Conservation (phyloP, 352 stramenopile genomes). For the Pythium phragmiticola region DNA sequence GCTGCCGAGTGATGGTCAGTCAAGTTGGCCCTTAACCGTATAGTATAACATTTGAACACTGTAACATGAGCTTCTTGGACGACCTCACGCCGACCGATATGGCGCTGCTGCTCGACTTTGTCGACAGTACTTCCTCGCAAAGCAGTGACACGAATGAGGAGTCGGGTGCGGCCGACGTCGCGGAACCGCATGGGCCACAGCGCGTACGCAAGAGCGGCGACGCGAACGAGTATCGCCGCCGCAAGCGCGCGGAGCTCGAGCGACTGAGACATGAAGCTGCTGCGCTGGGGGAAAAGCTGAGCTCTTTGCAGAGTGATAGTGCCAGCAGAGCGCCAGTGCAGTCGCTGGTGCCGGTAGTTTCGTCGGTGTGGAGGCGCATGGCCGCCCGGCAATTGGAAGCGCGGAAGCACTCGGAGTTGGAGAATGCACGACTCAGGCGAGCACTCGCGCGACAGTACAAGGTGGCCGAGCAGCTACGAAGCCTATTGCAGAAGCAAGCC, state of each 20-base stretch:
- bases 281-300: not conserved
- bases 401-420: not conserved
- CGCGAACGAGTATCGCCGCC: not conserved
- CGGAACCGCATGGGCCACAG: not conserved
- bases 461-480: not conserved
- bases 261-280: not conserved
- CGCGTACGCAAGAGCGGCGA: too few relatives aligned
- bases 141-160: conserved; percentile 1
- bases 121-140: not conserved
- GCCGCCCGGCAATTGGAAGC: not conserved
- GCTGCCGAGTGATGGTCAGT: not conserved
- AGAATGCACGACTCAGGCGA: conserved; percentile 2
- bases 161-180: not conserved
- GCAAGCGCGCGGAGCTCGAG: conserved; percentile 1
- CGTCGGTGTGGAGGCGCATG: conserved; percentile 5
- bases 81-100: conserved; percentile 9
- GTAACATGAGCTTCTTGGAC: not conserved
- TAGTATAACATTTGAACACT: not conserved
- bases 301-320: not conserved
- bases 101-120: conserved; percentile 3
- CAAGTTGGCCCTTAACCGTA: not conserved
- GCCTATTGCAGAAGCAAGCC: not conserved
- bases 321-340: not conserved
- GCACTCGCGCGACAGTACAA: not conserved
- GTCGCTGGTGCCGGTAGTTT: too few relatives aligned